Percentiles rank a stretch among this genome's conserved stretches.
Conservation (phyloP, 768 basidiomycete species). For the Leccinum incarnatum region DNA sequence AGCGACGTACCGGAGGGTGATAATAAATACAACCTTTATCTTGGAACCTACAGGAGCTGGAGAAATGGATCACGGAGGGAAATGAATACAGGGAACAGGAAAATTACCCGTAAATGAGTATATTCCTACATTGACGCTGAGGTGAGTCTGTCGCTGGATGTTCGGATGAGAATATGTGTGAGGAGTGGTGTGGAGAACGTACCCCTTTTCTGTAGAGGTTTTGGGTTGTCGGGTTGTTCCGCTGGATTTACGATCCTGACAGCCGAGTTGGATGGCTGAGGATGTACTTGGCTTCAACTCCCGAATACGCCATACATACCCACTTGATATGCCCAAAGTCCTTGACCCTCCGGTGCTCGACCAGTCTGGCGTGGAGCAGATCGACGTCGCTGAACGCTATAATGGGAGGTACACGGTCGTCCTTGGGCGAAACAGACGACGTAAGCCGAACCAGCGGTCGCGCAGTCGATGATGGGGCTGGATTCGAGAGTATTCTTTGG, state of each 20-base stretch:
- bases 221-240: conserved; percentile 39
- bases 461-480: conserved; percentile 11
- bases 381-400: conserved; percentile 75
- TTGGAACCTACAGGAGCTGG: conserved; percentile 79
- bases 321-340: conserved; percentile 71
- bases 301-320: conserved; percentile 70
- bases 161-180: conserved; percentile 5
- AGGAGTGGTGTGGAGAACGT: conserved; percentile 20
- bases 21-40: conserved; percentile 84
- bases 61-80: not conserved
- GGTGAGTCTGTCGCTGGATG: conserved; percentile 48
- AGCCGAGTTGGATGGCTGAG: conserved; percentile 55
- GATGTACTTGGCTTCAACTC: conserved; percentile 23
- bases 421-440: conserved; percentile 55
- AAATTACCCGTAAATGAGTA: conserved; percentile 82
- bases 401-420: conserved; percentile 79
- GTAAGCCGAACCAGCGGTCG: conserved; percentile 74
- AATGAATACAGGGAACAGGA: not conserved
- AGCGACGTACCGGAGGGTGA: conserved; percentile 61
- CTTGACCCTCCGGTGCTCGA: conserved; percentile 37
- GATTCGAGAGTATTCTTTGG: conserved; percentile 46
- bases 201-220: conserved; percentile 55
- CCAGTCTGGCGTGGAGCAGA: conserved; percentile 70
- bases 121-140: conserved; percentile 85
- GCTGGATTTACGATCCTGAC: conserved; percentile 71